Percentiles rank a stretch among this genome's conserved stretches.
Evolutionary conservation across 75 land plant genomes (phyloP).

Genomic region (Isoetes taiwanensis): DNA sequence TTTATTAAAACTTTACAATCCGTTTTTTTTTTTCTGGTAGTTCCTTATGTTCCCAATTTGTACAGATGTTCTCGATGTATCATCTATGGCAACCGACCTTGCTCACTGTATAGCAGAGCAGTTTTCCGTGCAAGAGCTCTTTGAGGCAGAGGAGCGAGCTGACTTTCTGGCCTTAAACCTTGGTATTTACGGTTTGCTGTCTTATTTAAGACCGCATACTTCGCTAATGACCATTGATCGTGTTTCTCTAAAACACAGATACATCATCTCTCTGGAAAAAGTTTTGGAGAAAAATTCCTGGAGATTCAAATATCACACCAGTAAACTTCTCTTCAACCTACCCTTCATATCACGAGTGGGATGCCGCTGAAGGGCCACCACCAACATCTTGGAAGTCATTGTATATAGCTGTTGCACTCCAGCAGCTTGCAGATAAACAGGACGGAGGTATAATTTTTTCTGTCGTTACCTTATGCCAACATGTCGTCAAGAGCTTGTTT

Average conservation of each 20-base stretch:
- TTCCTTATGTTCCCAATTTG: no score
- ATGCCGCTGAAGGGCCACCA: conserved; percentile 16
- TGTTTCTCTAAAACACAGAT: conserved; percentile 17
- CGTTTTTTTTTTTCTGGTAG: no score
- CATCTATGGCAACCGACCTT: conserved; percentile 25
- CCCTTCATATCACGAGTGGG: conserved; percentile 20
- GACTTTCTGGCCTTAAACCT: conserved; percentile 20
- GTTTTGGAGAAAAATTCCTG: conserved; percentile 9
- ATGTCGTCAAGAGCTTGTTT: background rate
- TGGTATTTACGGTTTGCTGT: conserved; percentile 8
- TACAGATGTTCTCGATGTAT: conserved; percentile 27
- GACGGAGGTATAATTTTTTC: conserved; percentile 29
- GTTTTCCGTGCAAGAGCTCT: conserved; percentile 18
- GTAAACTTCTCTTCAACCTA: background rate
- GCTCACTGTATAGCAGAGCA: conserved; percentile 31
- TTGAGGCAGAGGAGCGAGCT: conserved; percentile 22
- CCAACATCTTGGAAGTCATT: conserved; percentile 31
- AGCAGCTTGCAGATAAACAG: conserved; percentile 30
- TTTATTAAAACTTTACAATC: no score
- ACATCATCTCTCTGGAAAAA: conserved; percentile 18
- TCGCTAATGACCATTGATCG: no score
- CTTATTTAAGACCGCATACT: background rate
- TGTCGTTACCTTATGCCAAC: background rate
- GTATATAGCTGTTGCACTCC: conserved; percentile 10
- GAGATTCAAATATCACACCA: conserved; percentile 10